phyloP scores from a whole-genome alignment of 257 asterid species.

The Primulina tabacum region DNA sequence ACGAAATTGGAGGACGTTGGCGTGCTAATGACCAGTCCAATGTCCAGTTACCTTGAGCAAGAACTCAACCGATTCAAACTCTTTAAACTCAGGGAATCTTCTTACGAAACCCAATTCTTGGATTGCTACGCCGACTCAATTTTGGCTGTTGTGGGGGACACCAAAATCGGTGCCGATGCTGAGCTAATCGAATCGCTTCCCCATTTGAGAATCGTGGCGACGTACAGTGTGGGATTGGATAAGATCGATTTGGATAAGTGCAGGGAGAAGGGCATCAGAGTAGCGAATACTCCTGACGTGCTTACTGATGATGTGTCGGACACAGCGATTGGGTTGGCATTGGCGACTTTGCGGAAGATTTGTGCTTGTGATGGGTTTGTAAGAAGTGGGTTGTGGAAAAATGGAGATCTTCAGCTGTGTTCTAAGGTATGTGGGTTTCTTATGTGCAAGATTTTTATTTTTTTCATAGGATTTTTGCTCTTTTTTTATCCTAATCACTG shows the following conservation, averaged over 20 bases:
- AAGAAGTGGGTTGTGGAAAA: constrained; percentile 49
- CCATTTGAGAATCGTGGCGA: constrained; percentile 62
- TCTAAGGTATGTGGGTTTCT: constrained; percentile 33
- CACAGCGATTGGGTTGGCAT: constrained; percentile 48
- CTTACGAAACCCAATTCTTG: constrained; percentile 31
- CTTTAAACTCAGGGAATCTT: constrained; percentile 51
- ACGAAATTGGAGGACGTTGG: constrained; percentile 45
- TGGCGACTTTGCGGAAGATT: constrained; percentile 50
- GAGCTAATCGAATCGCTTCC: constrained; percentile 56
- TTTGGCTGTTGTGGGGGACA: constrained; percentile 55
- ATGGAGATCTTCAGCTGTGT: constrained; percentile 40
- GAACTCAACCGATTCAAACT: constrained; percentile 66
- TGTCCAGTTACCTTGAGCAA: constrained; percentile 57
- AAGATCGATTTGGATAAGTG: constrained; percentile 65
- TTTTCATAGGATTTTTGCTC: constrained; percentile 7
- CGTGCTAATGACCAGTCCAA: constrained; percentile 57
- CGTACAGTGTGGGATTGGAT: constrained; percentile 71
- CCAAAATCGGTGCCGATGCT: constrained; percentile 58
- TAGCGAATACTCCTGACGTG: constrained; percentile 86
- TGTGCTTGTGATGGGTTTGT: constrained; percentile 51
- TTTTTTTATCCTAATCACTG: no score
- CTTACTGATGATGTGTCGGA: constrained; percentile 80
- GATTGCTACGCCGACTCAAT: constrained; percentile 27
- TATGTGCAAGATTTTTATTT: no score
- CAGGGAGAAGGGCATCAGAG: constrained; percentile 61